phyloP scores from a whole-genome alignment of 2,329 filamentous ascomycete genomes.

The Akanthomyces muscarius region DNA sequence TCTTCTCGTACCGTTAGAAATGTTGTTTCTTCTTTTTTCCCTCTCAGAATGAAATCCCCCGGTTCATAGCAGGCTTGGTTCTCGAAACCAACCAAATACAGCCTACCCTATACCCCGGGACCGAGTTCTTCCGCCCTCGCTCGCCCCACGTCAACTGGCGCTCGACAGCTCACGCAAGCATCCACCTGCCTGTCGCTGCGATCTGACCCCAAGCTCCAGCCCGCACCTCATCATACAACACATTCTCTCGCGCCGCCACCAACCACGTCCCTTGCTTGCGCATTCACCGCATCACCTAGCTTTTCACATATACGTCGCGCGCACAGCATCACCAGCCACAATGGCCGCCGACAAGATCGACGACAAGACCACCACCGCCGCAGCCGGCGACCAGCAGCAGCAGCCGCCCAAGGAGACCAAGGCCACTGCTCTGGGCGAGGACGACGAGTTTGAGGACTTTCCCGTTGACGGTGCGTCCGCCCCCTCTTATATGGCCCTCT shows the following conservation, averaged over 20 bases:
- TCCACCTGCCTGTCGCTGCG: constrained; percentile 9
- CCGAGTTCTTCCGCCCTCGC: constrained; percentile 13
- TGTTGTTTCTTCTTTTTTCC: not conserved
- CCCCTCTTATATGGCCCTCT: not conserved
- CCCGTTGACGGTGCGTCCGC: constrained; percentile 76
- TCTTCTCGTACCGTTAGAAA: too few relatives aligned
- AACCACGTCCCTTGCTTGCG: not conserved
- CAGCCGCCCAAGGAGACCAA: constrained; percentile 44
- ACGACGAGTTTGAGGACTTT: constrained; percentile 99
- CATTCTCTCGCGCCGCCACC: not conserved
- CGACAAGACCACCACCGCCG: constrained; percentile 24
- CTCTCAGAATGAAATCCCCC: not conserved
- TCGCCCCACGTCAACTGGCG: not conserved
- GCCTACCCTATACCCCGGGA: constrained; percentile 14
- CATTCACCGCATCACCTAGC: not conserved
- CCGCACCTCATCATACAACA: not conserved
- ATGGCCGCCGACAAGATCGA: constrained; percentile 34
- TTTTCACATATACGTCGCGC: not conserved
- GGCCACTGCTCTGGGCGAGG: constrained; percentile 76
- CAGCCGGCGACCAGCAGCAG: constrained; percentile 36
- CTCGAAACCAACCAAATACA: not conserved
- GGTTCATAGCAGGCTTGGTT: too few relatives aligned
- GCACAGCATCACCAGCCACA: constrained; percentile 21
- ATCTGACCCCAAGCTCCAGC: constrained; percentile 12
- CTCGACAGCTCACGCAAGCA: constrained; percentile 9